A percentile compares a stretch with the other conserved stretches of the same genome.
phyloP scores from a whole-genome alignment of 345 rosid genomes.

The Pistacia integerrima region DNA sequence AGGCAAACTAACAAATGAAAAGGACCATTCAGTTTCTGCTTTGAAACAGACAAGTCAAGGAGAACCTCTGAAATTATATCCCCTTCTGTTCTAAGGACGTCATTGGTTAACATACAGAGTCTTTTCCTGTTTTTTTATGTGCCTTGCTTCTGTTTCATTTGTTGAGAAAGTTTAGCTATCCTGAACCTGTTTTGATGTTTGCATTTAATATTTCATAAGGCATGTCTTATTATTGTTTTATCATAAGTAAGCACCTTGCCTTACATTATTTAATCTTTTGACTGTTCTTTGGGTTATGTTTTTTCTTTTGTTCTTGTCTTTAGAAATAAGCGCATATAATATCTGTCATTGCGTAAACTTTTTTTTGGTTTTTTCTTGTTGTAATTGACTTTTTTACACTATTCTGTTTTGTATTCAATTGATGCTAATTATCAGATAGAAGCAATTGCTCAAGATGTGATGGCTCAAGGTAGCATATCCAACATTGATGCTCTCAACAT shows the following conservation, averaged over 20 bases:
- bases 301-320: not conserved
- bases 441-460: conserved; percentile 73
- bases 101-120: not conserved
- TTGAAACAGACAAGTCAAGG: too few species aligned
- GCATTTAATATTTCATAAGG: not conserved
- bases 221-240: not conserved
- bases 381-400: not conserved
- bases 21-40: not conserved
- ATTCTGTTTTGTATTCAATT: conserved; percentile 2
- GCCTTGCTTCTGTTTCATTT: not conserved
- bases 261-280: not conserved
- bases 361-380: not conserved
- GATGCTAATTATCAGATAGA: conserved; percentile 53
- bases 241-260: not conserved
- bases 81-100: not conserved
- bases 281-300: not conserved
- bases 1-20: not conserved
- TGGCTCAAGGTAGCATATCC: conserved; percentile 74
- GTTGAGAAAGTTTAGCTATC: too few species aligned
- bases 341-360: not conserved
- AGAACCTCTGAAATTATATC: too few species aligned
- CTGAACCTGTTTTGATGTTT: not conserved
- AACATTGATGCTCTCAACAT: conserved; percentile 68
- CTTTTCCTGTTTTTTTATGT: not conserved
- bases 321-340: not conserved